Evolutionary conservation across 2,329 filamentous ascomycete species (phyloP).

Genomic region (Fusarium agapanthi): DNA sequence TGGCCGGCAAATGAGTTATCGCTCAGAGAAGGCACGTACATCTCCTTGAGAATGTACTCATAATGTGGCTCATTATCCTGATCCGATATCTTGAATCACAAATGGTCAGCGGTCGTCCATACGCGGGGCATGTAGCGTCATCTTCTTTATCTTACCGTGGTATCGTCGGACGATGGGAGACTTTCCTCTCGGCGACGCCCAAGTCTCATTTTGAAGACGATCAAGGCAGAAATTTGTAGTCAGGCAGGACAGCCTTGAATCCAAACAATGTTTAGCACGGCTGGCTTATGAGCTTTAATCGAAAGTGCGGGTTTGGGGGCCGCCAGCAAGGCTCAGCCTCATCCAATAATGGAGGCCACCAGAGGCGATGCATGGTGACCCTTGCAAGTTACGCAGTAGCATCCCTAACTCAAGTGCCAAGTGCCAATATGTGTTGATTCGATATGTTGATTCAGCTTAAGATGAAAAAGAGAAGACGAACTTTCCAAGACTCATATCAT

Average conservation of each 20-base stretch:
- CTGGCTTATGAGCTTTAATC: not conserved
- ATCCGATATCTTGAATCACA: not conserved
- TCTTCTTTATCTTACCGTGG: not conserved
- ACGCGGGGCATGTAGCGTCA: not conserved
- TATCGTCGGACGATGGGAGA: not conserved
- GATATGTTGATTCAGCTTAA: not conserved
- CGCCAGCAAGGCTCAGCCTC: not conserved
- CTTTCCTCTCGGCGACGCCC: constrained; percentile 3
- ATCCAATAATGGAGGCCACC: not conserved
- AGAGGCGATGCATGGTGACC: not conserved
- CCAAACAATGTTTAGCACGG: not conserved
- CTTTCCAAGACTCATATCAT: not conserved
- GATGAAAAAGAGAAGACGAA: not conserved
- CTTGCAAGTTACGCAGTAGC: not conserved
- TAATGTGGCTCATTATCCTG: constrained; percentile 9
- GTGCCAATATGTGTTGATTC: not conserved
- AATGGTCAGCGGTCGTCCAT: not conserved
- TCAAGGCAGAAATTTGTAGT: not conserved
- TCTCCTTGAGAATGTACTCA: constrained; percentile 36
- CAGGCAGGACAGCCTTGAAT: not conserved
- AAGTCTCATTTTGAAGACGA: not conserved
- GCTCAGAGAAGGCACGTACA: constrained; percentile 11
- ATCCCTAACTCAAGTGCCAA: not conserved
- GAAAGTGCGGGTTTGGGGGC: not conserved
- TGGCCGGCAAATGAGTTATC: not conserved